Percentiles rank a stretch among this genome's conserved stretches.
Evolutionary conservation across 805 yeast genomes (phyloP).

Genomic region (Metschnikowia peoriensis): DNA sequence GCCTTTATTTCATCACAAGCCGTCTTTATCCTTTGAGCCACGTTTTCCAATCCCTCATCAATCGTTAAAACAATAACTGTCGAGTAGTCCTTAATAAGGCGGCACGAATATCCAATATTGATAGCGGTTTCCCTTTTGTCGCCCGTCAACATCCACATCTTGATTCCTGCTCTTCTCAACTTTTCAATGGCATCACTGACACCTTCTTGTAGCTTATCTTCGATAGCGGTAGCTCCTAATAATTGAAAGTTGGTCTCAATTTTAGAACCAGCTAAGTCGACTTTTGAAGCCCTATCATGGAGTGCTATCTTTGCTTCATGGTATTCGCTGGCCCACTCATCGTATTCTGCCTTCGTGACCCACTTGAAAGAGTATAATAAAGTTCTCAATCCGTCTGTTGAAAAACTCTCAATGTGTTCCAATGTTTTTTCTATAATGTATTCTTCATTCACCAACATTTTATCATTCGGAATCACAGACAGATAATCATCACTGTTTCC

Average conservation of each 20-base stretch:
- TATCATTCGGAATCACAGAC: constrained; percentile 42
- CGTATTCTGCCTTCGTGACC: constrained; percentile 58
- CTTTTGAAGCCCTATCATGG: constrained; percentile 58
- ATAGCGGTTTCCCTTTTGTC: constrained; percentile 98
- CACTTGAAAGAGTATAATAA: constrained; percentile 78
- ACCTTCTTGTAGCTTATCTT: constrained; percentile 95
- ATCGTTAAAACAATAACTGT: constrained; percentile 71
- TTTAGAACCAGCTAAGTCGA: constrained; percentile 69
- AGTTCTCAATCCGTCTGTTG: constrained; percentile 93
- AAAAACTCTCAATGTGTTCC: constrained; percentile 89
- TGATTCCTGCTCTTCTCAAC: constrained; percentile 87
- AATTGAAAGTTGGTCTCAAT: constrained; percentile 70
- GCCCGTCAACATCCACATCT: constrained; percentile 98
- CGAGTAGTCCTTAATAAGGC: constrained; percentile 88
- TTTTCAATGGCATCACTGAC: constrained; percentile 94
- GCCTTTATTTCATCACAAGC: constrained; percentile 70
- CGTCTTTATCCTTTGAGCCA: constrained; percentile 68
- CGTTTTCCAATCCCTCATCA: constrained; percentile 48
- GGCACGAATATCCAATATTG: constrained; percentile 93
- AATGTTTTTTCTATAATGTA: constrained; percentile 79
- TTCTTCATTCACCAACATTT: constrained; percentile 65
- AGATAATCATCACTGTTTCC: background rate
- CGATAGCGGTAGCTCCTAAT: constrained; percentile 94
- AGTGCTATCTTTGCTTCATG: constrained; percentile 76
- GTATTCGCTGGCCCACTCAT: constrained; percentile 64